Conservation (phyloP, 257 asterid species). For the Penstemon eatonii region DNA sequence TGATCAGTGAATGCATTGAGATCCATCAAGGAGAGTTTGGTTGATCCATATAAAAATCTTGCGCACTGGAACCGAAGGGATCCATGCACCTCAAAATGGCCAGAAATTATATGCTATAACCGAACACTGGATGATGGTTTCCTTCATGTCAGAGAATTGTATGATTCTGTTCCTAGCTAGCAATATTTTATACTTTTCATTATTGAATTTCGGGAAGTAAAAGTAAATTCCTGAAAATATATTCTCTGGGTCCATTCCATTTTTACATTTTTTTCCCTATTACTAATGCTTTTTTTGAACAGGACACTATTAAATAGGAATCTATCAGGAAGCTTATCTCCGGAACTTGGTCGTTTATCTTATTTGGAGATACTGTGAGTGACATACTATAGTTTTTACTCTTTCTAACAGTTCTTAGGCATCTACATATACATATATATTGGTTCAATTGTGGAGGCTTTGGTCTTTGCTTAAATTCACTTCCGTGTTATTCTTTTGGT, state of each 20-base stretch:
- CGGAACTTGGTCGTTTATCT: conserved; percentile 74
- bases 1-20: conserved; percentile 61
- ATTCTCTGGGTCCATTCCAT: not conserved
- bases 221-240: not conserved
- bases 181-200: not conserved
- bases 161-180: conserved; percentile 37
- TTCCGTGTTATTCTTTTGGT: conserved; percentile 25
- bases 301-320: conserved; percentile 53
- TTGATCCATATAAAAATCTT: conserved; percentile 55
- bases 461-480: not conserved
- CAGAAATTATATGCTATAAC: conserved; percentile 67
- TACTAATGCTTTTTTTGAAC: conserved; percentile 19
- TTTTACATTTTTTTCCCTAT: too few species aligned
- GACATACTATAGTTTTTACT: conserved; percentile 21
- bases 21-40: conserved; percentile 51
- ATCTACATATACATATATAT: conserved; percentile 3
- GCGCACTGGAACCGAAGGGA: conserved; percentile 64
- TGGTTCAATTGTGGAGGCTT: conserved; percentile 2
- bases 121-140: conserved; percentile 50
- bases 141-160: conserved; percentile 76
- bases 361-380: conserved; percentile 70
- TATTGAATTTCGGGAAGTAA: not conserved
- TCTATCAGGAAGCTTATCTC: conserved; percentile 74
- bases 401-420: conserved; percentile 5
- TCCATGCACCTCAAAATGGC: conserved; percentile 73